These are phyloP conservation scores for Angomonas ambiguus DNA, from an alignment of 208 protist genomes.

Conservation along the genomic window DNA sequence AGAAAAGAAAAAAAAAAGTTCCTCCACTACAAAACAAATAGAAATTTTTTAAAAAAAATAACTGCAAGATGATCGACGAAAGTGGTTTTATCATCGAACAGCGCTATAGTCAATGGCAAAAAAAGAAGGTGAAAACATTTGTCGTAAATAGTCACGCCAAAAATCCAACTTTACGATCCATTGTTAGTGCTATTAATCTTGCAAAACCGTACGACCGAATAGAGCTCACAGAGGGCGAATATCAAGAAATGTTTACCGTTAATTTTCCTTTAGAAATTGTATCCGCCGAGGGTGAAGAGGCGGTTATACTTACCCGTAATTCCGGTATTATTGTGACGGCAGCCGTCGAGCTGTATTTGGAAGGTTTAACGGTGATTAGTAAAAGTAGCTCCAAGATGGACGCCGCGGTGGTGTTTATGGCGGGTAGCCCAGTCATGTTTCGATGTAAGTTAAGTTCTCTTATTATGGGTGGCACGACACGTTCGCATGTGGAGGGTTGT, in stretches of 20 bases:
- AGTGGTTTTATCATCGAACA: constrained; percentile 53
- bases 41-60: not conserved
- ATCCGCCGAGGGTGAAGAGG: constrained; percentile 80
- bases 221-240: constrained; percentile 80
- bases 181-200: constrained; percentile 54
- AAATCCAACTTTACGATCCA: constrained; percentile 38
- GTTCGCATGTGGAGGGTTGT: constrained; percentile 45
- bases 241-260: constrained; percentile 65
- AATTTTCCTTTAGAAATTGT: constrained; percentile 76
- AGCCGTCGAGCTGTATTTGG: constrained; percentile 62
- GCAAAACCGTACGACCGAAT: constrained; percentile 84
- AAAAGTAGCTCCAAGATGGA: constrained; percentile 60
- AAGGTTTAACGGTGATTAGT: constrained; percentile 54
- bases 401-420: constrained; percentile 41
- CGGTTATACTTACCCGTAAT: constrained; percentile 55
- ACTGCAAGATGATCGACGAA: constrained; percentile 22
- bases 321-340: constrained; percentile 65
- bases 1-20: not conserved
- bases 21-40: not conserved
- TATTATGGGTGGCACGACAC: constrained; percentile 50
- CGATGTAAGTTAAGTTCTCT: constrained; percentile 64
- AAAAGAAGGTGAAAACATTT: constrained; percentile 82
- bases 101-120: constrained; percentile 80
- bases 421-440: constrained; percentile 53
- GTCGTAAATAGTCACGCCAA: constrained; percentile 74